Conservation (phyloP, 305 asterid genomes). For the Fraxinus floribunda region DNA sequence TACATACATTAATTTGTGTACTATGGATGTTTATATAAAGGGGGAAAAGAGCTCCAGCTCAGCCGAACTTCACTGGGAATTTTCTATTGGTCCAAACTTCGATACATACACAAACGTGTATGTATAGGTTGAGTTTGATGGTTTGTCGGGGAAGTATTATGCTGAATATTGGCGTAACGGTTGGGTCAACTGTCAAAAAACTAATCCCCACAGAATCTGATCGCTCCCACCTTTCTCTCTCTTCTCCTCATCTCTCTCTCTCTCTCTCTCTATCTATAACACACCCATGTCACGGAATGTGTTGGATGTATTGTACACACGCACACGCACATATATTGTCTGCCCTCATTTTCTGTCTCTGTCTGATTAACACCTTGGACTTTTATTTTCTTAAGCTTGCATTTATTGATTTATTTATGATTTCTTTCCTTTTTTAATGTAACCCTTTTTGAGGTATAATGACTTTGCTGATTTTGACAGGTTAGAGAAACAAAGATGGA, state of each 20-base stretch:
- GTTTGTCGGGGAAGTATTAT: conserved; percentile 27
- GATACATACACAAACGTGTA: conserved; percentile 23
- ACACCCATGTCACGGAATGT: conserved; percentile 29
- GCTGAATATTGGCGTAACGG: conserved; percentile 42
- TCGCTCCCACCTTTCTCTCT: conserved; percentile 55
- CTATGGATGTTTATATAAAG: conserved; percentile 1
- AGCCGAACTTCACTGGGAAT: conserved; percentile 30
- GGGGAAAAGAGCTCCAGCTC: conserved; percentile 40
- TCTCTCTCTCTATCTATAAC: conserved; percentile 36
- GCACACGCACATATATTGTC: conserved; percentile 34
- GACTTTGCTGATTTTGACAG: conserved; percentile 56
- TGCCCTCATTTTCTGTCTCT: conserved; percentile 52
- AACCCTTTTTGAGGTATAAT: conserved; percentile 28
- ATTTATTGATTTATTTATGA: conserved; percentile 34
- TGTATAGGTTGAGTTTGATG: conserved; percentile 27
- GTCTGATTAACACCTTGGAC: conserved; percentile 43
- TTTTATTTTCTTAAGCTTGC: conserved; percentile 37
- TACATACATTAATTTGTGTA: conserved; percentile 22
- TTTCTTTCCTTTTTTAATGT: conserved; percentile 25
- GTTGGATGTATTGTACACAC: conserved; percentile 35
- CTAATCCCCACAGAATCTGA: conserved; percentile 79
- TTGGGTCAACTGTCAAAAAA: conserved; percentile 82
- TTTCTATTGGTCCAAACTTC: conserved; percentile 40
- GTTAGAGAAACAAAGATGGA: conserved; percentile 52
- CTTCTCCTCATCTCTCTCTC: conserved; percentile 17